Percentiles rank a stretch among this genome's conserved stretches.
Evolutionary conservation across 2,329 filamentous ascomycete genomes (phyloP).

Genomic region (Corniculantispora saksenae): DNA sequence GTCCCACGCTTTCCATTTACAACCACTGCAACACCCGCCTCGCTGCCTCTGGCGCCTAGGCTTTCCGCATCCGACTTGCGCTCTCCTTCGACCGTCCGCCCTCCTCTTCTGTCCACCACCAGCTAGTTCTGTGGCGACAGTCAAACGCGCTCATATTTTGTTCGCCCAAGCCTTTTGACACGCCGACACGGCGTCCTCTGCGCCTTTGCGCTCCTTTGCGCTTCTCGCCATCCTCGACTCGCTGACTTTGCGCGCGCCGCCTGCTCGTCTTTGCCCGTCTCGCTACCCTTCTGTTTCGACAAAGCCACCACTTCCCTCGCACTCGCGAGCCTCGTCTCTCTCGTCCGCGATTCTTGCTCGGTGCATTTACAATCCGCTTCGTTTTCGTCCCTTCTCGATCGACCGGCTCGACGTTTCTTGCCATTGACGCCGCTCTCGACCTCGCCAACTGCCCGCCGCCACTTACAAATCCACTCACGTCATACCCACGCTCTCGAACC

Average conservation of each 20-base stretch:
- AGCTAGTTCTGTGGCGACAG: constrained; percentile 22
- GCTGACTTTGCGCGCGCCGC: constrained; percentile 6
- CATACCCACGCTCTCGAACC: neutral
- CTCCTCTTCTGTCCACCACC: constrained; percentile 13
- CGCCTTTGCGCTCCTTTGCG: constrained; percentile 24
- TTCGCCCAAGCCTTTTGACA: constrained; percentile 22
- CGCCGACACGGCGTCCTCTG: constrained; percentile 26
- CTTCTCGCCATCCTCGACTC: constrained; percentile 1
- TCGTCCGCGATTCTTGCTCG: neutral
- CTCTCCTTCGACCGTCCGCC: constrained; percentile 1
- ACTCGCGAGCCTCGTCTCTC: too few relatives aligned
- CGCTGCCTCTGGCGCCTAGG: neutral
- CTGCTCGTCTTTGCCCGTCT: neutral
- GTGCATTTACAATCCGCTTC: neutral
- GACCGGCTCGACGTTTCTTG: neutral
- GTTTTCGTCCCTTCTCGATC: neutral
- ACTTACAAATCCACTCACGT: neutral
- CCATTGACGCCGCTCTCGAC: neutral
- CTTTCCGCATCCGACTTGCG: neutral
- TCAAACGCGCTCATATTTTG: constrained; percentile 26
- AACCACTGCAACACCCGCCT: too few relatives aligned
- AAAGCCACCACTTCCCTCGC: neutral
- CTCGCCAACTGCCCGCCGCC: neutral
- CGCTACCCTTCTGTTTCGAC: neutral
- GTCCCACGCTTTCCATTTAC: neutral